These are phyloP conservation scores for Polyplosphaeria fusca DNA, from an alignment of 495 filamentous ascomycete species.

Conservation along the genomic window DNA sequence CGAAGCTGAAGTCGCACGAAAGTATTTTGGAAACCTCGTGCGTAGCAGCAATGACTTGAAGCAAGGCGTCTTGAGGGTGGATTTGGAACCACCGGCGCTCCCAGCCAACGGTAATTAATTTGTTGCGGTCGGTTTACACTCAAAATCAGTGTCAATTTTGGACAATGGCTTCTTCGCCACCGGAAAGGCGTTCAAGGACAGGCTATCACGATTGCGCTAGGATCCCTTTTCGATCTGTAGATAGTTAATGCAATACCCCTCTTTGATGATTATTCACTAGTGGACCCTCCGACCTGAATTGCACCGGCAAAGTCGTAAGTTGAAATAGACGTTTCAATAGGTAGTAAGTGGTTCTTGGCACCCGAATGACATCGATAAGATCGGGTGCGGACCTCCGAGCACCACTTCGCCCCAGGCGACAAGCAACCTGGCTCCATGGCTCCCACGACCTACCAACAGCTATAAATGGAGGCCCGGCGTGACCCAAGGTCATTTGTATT, in stretches of 20 bases:
- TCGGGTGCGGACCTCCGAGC: constrained; percentile 14
- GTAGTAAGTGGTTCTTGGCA: not conserved
- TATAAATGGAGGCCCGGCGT: constrained; percentile 34
- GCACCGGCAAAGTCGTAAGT: not conserved
- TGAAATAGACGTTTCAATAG: too few relatives aligned
- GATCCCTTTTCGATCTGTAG: constrained; percentile 8
- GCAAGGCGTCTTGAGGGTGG: constrained; percentile 70
- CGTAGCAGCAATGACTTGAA: constrained; percentile 69
- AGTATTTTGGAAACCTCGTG: constrained; percentile 75
- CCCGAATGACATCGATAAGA: not conserved
- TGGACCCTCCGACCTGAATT: not conserved
- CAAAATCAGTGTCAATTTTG: not conserved
- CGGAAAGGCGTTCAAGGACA: not conserved
- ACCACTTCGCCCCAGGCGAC: not conserved
- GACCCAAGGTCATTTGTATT: constrained; percentile 39
- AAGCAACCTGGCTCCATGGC: not conserved
- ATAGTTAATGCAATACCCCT: constrained; percentile 25
- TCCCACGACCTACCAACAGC: constrained; percentile 4
- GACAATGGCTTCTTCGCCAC: not conserved
- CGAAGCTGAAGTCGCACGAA: constrained; percentile 42
- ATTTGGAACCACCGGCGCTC: constrained; percentile 58
- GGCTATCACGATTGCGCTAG: not conserved
- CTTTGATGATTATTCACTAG: not conserved
- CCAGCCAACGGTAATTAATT: not conserved
- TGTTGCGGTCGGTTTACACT: not conserved